Base-by-base conservation (phyloP, 106 monocot species). In the Allium cepa region DNA sequence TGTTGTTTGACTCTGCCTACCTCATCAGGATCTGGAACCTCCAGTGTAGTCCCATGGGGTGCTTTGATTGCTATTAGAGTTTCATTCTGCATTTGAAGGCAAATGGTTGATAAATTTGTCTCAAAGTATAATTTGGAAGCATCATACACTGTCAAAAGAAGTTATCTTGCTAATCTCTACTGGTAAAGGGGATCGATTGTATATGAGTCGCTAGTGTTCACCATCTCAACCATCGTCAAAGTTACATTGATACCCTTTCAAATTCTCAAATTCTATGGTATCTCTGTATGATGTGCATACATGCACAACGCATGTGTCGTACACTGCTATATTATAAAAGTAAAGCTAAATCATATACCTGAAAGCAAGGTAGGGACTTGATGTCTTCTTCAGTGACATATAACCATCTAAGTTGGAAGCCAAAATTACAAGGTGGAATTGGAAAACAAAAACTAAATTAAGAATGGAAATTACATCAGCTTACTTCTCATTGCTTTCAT, bases 21-120 rank as follows among this genome's bases (percentile, higher is more conserved):
- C 85, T 90, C 90, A 62, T 90, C 90, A 11, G 90, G 90, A 81
- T 90, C 85, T 59, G 90, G 90, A 61, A 90, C 85, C 75, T 90
- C 90, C 46, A 90, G 67, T 8, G 85, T 90, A 56, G 90, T 86
- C 11, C 90, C 90, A 83, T 83, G 85, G 8, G 90, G 90, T 69
- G 90, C 90, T 79, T 90, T 90, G 28, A 90, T 86, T 75, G 90
- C 90, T 73, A 90, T 86, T 26, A 90, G 57, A 36, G 90, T 90
- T 52, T 90, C 83, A 72, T 90, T 86, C 90, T 90, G 74, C 57
- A 53, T 59, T 36, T 60, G n/a, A 60, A 52, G 52, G 62, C 16
- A 66, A 17, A 59, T 15, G 9, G n/a, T 60, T 22, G 9, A 5
- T 36, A 36, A 36, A 36, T 36, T 36, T 36, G 36, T 36, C 3